Evolutionary conservation across 2,329 filamentous ascomycete genomes (phyloP), one percentile per base, ranked within the genome.

Genomic region (Stagonosporopsis chrysanthemi): DNA sequence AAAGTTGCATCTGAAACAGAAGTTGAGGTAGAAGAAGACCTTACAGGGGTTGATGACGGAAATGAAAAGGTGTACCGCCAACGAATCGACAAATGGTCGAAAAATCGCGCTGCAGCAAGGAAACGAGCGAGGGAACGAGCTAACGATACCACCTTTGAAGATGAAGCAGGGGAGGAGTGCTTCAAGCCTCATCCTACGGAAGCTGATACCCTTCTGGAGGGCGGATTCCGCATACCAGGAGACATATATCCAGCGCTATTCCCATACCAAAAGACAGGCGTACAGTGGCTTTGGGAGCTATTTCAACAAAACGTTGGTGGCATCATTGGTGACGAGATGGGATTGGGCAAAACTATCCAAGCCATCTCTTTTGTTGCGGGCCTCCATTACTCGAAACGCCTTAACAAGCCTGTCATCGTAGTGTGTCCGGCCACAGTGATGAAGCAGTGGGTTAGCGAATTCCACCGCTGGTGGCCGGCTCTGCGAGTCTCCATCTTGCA

Each of bases 381-480:
- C 2, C 80, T 99, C 8, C 95, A 99, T 73, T 93, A 97, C 76
- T 98, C 92, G 77, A 90, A 89, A 65, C 90, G 88, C 69, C 84
- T 98, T 22, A 86, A 84, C 22, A 91, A 91, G 58, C 95, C 95
- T 0, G 88, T 96, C 40, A 91, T 99, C 58, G 86, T 99, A 7
- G 92, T 99, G 4, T 93, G 92, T 47, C 95, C 95, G 2, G 94
- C 94, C 3, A 99, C 95, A 0, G 90, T 99, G 23, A 88, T 99
- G 79, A 90, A 92, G 60, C 95, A 99, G 74, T 99, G 95, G 95
- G 95, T 97, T 12, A 96, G 96, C 63, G 95, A 99, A 72, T 98
- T 99, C 67, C 96, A 99, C 77, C 88, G 89, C 12, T 99, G 96
- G 96, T 99, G 96, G 96, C 95, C 95, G n/a, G 89, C 95, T n/a